Evolutionary conservation across 495 filamentous ascomycete genomes (phyloP), one percentile per base, ranked within the genome.

Genomic region (Corynascus novoguineensis): DNA sequence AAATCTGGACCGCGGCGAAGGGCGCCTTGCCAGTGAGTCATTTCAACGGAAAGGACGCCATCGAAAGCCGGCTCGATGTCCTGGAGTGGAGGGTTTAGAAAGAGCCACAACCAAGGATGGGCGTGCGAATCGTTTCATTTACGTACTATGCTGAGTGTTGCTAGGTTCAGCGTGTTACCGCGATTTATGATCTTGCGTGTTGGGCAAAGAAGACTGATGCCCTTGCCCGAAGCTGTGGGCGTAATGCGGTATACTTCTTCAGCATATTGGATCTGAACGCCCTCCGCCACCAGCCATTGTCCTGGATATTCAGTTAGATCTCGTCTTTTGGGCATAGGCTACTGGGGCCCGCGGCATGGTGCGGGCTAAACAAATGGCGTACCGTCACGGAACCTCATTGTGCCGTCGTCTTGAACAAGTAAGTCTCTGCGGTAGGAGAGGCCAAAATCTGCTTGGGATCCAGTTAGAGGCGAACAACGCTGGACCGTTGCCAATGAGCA

Each of bases 11-110:
- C 83, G 22, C 74, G 79, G 51, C 80, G 75, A 0, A 74, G 61
- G n/a, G 72, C 71, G 34, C 78, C 82, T 38, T 73, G 76, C 82
- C 85, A 88, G 62, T 90, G 85, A 0, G 81, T 82, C 8, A 81
- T 73, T 52, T 84, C 83, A 42, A 85, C 75, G 6, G 82, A 82
- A 51, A 86, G 78, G 17, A 83, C 74, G 45, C 83, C 83, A 46
- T 83, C 81, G 40, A 76, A 71, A 19, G 73, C 76, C n/a, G 81
- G 78, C 58, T 72, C 68, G 53, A 79, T 69, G 42, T 80, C 63
- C 82, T 86, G 19, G 71, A 68, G 47, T 73, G 61, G 5, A 21
- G 63, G 62, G 12, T 69, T 60, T 68, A 51, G 37, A 28, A 15
- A 15, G 19, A n/a, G 15, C 17, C 14, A 4, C 32, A 2, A 0